These are phyloP conservation scores for Alnus rubra DNA, from an alignment of 306 rosid species.

Conservation along the genomic window DNA sequence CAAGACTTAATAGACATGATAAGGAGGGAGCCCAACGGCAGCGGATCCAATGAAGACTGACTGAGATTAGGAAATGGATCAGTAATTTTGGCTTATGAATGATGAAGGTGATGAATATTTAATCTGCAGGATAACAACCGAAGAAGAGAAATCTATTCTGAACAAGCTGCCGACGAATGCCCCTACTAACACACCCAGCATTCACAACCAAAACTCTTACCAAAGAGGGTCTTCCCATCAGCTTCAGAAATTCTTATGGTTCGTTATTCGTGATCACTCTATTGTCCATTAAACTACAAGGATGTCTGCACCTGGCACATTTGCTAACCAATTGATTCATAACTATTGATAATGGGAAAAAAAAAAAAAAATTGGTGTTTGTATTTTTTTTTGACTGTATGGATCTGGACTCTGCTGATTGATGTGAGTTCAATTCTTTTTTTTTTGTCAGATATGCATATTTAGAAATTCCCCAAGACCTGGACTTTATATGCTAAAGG, in stretches of 20 bases:
- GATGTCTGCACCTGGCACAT: conserved; percentile 32
- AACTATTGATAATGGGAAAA: conserved; percentile 39
- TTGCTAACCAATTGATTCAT: conserved; percentile 41
- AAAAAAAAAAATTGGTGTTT: conserved; percentile 17
- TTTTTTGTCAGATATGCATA: conserved; percentile 9
- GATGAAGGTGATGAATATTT: conserved; percentile 33
- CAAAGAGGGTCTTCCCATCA: conserved; percentile 24
- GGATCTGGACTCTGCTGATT: conserved; percentile 5
- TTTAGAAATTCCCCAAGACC: conserved; percentile 17
- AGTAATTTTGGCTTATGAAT: conserved; percentile 22
- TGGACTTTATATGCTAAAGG: background rate
- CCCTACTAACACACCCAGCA: conserved; percentile 37
- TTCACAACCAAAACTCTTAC: conserved; percentile 26
- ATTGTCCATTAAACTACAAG: conserved; percentile 29
- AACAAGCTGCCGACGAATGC: conserved; percentile 23
- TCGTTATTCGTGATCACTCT: conserved; percentile 28
- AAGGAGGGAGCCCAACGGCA: conserved; percentile 58
- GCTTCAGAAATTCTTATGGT: conserved; percentile 25
- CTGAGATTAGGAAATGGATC: conserved; percentile 19
- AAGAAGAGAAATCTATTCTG: conserved; percentile 23
- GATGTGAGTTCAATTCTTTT: conserved; percentile 13
- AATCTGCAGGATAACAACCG: conserved; percentile 22
- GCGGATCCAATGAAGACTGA: conserved; percentile 65
- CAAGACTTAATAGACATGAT: conserved; percentile 82
- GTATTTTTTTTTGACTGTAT: conserved; percentile 22